Evolutionary conservation across 306 rosid species (phyloP).

Genomic region (Lathyrus sativus): DNA sequence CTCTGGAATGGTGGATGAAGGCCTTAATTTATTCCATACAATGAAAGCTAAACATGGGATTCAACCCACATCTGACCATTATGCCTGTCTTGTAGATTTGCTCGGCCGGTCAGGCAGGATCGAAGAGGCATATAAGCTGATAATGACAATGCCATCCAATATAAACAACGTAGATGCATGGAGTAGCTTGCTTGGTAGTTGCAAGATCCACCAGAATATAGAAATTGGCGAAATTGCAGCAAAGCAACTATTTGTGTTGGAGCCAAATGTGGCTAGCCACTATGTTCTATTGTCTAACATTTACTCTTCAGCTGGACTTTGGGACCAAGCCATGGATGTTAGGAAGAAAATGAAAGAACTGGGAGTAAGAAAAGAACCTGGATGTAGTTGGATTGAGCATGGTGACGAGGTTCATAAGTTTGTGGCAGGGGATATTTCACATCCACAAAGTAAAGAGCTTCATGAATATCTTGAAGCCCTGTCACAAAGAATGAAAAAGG

Average conservation of each 20-base stretch:
- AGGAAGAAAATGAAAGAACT: conserved; percentile 77
- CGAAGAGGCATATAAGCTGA: conserved; percentile 61
- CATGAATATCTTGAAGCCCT: conserved; percentile 64
- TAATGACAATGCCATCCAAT: conserved; percentile 62
- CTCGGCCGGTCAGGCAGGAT: conserved; percentile 85
- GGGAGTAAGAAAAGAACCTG: conserved; percentile 89
- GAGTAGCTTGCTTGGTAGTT: conserved; percentile 90
- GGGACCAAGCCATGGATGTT: conserved; percentile 77
- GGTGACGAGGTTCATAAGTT: conserved; percentile 87
- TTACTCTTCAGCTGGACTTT: conserved; percentile 72
- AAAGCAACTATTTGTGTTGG: conserved; percentile 58
- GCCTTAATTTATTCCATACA: conserved; percentile 58
- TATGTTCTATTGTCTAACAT: conserved; percentile 79
- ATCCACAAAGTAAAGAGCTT: conserved; percentile 69
- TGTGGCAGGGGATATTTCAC: conserved; percentile 75
- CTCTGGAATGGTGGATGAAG: conserved; percentile 66
- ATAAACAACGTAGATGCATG: conserved; percentile 71
- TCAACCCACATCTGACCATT: conserved; percentile 73
- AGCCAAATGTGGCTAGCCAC: conserved; percentile 86
- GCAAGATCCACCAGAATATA: conserved; percentile 62
- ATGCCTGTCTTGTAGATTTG: conserved; percentile 85
- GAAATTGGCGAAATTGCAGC: conserved; percentile 82
- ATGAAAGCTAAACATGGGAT: conserved; percentile 66
- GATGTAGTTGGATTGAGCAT: conserved; percentile 87
- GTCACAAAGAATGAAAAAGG: conserved; percentile 68